Base-by-base conservation (phyloP, 2,329 filamentous ascomycete genomes). In the Colletotrichum gigasporum region DNA sequence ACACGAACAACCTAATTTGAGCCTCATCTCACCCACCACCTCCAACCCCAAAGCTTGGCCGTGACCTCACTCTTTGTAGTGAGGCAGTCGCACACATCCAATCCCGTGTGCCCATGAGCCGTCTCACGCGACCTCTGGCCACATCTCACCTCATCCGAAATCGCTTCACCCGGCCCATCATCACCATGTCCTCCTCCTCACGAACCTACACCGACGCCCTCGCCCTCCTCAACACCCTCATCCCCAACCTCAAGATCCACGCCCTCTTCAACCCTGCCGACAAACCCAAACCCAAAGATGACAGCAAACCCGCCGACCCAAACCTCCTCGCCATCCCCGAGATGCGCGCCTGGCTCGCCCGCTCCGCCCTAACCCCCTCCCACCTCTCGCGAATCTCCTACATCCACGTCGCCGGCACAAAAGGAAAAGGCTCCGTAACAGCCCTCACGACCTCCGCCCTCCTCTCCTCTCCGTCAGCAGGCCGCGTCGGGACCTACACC, bases 331-430 rank as follows among this genome's bases (percentile, higher is more conserved):
- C 91, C 8, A 88, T 96, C 48, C 86, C 87, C 3, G 92, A 97
- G 76, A 96, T 96, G 88, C 84, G 88, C 68, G 85, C 89, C 65
- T 97, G 93, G 85, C 87, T 93, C 72, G 81, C 83, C 59, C 90
- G 90, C 68, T 88, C 96, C 71, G 93, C 94, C 69, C 94, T 97
- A 1, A 47, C 61, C 14, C 61, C 61, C 0, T 76, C 82, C 91
- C 78, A 80, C 83, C 71, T 65, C 74, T 61, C 20, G n/a, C 16
- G 24, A 16, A 11, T 47, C 42, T 37, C 57, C 20, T 53, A 44
- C 24, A 73, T 93, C 37, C 90, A 92, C 75, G 85, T 93, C 24
- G 86, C 90, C 22, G 91, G 91, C 5, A 93, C 90, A n/a, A 93
- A 93, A 74, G 91, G 91, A 5, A 93, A 93, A 76, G 91, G 90